phyloP scores from a whole-genome alignment of 495 filamentous ascomycete genomes.

The Penicillium psychrofluorescens region DNA sequence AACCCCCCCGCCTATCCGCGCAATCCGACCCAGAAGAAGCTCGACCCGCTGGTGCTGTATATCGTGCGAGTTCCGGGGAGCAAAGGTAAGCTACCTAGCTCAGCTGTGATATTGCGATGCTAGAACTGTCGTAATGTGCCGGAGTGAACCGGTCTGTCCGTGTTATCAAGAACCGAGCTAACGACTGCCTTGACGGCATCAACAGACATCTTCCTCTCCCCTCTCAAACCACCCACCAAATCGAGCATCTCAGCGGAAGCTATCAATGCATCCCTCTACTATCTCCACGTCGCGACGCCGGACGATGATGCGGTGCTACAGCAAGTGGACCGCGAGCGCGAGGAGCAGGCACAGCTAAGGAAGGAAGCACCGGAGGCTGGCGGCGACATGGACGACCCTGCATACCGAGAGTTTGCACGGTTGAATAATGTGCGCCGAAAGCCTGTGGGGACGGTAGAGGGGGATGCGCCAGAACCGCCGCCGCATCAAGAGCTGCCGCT shows the following conservation, averaged over 20 bases:
- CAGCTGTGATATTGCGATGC: neutral
- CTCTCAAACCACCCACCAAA: constrained; percentile 77
- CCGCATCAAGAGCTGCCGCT: neutral
- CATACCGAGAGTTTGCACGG: constrained; percentile 23
- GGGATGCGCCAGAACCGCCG: constrained; percentile 7
- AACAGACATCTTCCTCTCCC: constrained; percentile 87
- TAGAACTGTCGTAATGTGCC: no score
- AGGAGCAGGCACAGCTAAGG: constrained; percentile 40
- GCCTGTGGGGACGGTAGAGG: constrained; percentile 21
- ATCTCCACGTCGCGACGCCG: constrained; percentile 69
- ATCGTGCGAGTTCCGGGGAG: constrained; percentile 90
- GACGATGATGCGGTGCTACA: constrained; percentile 49
- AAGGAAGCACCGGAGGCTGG: constrained; percentile 25
- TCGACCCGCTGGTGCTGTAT: constrained; percentile 71
- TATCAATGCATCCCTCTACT: constrained; percentile 83
- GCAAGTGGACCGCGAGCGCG: constrained; percentile 33
- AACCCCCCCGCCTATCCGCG: constrained; percentile 75
- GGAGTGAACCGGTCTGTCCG: no score
- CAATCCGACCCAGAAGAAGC: constrained; percentile 57
- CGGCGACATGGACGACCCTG: constrained; percentile 9
- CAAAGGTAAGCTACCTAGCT: constrained; percentile 52
- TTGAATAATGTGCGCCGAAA: constrained; percentile 39
- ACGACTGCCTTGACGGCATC: no score
- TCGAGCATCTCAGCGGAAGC: constrained; percentile 77
- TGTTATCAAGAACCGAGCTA: no score